These are phyloP conservation scores for Alternaria sp. DNA, from an alignment of 2,329 filamentous ascomycete species.

Conservation along the genomic window DNA sequence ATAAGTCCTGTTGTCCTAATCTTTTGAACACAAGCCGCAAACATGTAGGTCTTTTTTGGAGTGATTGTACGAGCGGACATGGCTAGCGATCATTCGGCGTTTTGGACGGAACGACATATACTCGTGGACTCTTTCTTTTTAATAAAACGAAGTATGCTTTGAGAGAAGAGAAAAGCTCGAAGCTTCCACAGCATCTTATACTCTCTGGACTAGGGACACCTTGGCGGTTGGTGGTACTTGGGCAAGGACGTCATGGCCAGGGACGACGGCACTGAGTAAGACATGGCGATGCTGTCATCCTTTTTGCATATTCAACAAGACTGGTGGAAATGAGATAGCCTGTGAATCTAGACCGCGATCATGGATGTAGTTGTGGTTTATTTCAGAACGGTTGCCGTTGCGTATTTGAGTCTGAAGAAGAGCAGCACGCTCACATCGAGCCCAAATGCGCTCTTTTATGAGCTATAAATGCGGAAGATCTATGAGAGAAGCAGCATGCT, in stretches of 20 bases:
- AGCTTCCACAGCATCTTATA: neutral
- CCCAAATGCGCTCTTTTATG: neutral
- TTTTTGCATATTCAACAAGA: too few relatives aligned
- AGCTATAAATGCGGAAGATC: neutral
- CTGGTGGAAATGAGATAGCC: accelerated
- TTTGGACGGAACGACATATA: too few relatives aligned
- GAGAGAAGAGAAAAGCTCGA: neutral
- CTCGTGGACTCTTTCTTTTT: too few relatives aligned
- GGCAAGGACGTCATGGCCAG: neutral
- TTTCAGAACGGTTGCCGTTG: too few relatives aligned
- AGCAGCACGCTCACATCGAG: neutral
- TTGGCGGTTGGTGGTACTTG: neutral
- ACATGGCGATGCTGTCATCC: too few relatives aligned
- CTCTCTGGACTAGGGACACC: neutral
- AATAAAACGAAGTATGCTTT: accelerated
- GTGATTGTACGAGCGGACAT: neutral
- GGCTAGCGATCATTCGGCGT: too few relatives aligned
- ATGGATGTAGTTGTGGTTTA: neutral
- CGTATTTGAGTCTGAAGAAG: neutral
- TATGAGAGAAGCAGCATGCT: too few relatives aligned
- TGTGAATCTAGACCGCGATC: neutral
- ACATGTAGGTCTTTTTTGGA: neutral
- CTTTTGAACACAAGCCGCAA: neutral
- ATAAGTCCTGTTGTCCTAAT: neutral
- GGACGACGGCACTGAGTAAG: neutral